Percentiles rank a stretch among this genome's conserved stretches.
Evolutionary conservation across 139 green algal genomes (phyloP).

Genomic region (Ettlia oleoabundans): DNA sequence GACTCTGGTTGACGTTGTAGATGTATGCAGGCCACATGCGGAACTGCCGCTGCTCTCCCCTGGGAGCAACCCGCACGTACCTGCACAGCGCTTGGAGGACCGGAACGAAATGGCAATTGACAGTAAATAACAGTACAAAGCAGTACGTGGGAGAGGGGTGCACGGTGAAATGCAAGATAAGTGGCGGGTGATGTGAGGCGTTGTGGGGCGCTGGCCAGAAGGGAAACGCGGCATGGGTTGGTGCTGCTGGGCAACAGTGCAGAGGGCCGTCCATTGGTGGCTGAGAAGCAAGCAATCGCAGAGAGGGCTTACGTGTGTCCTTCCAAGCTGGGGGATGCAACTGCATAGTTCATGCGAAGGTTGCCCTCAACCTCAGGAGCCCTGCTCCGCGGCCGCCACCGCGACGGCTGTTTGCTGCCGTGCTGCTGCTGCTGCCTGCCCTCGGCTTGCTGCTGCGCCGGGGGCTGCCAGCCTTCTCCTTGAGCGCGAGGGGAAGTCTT

Average conservation of each 20-base stretch:
- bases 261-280: no score
- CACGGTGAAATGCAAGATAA: not conserved
- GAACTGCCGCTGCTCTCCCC: not conserved
- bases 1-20: not conserved
- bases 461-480: not conserved
- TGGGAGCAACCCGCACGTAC: not conserved
- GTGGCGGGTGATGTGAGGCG: no score
- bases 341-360: not conserved
- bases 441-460: not conserved
- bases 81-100: no score
- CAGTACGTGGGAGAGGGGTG: no score
- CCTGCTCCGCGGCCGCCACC: not conserved
- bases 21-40: conserved; percentile 4
- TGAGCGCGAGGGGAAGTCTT: not conserved
- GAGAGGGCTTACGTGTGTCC: not conserved
- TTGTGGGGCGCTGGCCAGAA: no score
- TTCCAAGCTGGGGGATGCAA: not conserved
- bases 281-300: no score
- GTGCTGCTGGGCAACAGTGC: no score
- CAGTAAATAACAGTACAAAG: no score
- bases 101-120: no score
- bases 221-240: no score
- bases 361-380: not conserved
- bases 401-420: not conserved
- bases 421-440: not conserved